Base-by-base conservation (phyloP, 768 basidiomycete genomes). In the Coprinellus aureogranulatus region DNA sequence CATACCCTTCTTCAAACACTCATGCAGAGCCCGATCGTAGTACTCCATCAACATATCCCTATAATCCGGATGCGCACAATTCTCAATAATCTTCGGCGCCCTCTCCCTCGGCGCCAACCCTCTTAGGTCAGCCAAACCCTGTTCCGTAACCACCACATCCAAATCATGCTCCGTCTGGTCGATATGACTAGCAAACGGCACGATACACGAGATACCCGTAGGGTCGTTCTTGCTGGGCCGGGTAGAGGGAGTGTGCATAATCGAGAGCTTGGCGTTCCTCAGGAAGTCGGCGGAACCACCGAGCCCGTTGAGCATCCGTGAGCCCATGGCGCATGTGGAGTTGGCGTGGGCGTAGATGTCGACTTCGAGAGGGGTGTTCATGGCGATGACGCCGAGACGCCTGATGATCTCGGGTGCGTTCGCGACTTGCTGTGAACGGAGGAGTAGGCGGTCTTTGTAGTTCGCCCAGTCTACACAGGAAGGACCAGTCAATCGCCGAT, bases 111-210 rank as follows among this genome's bases (percentile, higher is more conserved):
- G 79, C 10, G 77, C 74, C 14, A 81, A 66, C 3, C 78, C 78
- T 27, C 79, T 74, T 11, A 81, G 66, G 58, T 81, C 79, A 31
- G 78, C 79, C 9, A 79, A 71, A 39, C 79, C 79, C 58, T 81
- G 79, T 60, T 81, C 79, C 1, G 79, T 79, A 18, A 81, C 77
- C 53, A 81, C 59, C 22, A 81, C 61, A 58, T 81, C 79, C 3
- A 81, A 67, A 57, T 79, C 79, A 56, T 81, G 79, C 62, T 81
- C 79, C 77, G 78, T 81, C 53, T 81, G 79, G 59, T 81, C 79
- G 8, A 81, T 61, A 58, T 81, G 79, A 12, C 75, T 76, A 1
- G 72, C 74, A 57, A 81, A 81, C 1, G 79, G 79, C 1, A 79
- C 78, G 54, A 81, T 79, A 55, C 79, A 81, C 57, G 75, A 77